Percentiles rank a stretch among this genome's conserved stretches.
phyloP scores from a whole-genome alignment of 495 filamentous ascomycete genomes.

The Acidomyces sp. region DNA sequence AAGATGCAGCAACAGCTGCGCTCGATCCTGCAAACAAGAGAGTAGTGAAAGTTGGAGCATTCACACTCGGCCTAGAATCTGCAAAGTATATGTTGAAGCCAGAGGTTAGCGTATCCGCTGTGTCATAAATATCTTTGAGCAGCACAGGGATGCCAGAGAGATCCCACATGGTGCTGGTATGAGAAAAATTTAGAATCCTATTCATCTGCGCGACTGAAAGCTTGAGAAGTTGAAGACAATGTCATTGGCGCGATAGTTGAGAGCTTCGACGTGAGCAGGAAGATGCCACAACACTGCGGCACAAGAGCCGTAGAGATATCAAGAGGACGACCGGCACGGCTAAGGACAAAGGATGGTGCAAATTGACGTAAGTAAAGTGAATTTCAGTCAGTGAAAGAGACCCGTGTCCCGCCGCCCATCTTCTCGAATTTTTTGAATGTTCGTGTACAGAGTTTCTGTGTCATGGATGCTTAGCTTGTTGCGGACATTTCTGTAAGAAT shows the following conservation, averaged over 20 bases:
- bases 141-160: conserved; percentile 48
- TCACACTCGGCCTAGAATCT: conserved; percentile 30
- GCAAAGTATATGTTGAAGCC: conserved; percentile 38
- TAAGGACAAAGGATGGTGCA: no score
- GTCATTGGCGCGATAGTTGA: conserved; percentile 45
- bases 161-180: conserved; percentile 32
- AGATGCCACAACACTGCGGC: conserved; percentile 38
- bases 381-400: no score
- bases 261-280: conserved; percentile 43
- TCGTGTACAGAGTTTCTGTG: no score
- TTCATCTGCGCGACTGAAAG: conserved; percentile 35
- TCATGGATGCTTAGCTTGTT: no score
- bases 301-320: no score
- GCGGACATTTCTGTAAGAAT: no score
- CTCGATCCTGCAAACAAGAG: conserved; percentile 44
- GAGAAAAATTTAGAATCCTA: conserved; percentile 34
- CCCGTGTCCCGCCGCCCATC: no score
- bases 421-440: no score
- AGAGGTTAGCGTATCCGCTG: conserved; percentile 40
- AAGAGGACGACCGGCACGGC: no score
- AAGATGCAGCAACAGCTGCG: conserved; percentile 45
- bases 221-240: conserved; percentile 41
- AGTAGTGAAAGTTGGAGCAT: conserved; percentile 39
- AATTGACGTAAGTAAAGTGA: no score
- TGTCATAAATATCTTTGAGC: conserved; percentile 53